A percentile compares a stretch with the other conserved stretches of the same genome.
Conservation (phyloP, 768 basidiomycete species). For the Scleroderma bovista region DNA sequence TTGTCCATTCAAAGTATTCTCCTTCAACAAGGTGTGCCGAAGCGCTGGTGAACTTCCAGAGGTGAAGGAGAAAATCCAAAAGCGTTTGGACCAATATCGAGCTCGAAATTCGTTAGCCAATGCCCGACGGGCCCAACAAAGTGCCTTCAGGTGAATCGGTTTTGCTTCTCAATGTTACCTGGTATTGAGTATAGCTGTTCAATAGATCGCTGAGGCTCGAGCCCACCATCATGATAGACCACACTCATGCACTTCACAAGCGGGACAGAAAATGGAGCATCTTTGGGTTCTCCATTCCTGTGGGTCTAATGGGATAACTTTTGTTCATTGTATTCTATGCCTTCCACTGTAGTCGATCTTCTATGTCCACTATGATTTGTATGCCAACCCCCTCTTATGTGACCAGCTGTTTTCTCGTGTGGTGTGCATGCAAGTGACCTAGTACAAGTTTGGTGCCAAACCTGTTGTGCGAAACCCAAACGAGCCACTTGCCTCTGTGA, state of each 20-base stretch:
- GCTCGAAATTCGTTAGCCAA: slow-evolving; percentile 13
- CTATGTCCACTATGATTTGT: background rate
- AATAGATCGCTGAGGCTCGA: slow-evolving; percentile 21
- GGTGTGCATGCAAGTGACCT: background rate
- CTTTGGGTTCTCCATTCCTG: slow-evolving; percentile 13
- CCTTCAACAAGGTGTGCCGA: slow-evolving; percentile 17
- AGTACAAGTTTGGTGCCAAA: background rate
- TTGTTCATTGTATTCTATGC: background rate
- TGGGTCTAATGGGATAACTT: slow-evolving; percentile 16
- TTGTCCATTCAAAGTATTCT: background rate
- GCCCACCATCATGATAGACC: slow-evolving; percentile 23
- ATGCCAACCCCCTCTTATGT: background rate
- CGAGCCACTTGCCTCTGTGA: slow-evolving; percentile 4
- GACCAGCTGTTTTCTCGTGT: background rate
- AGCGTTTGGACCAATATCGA: slow-evolving; percentile 21
- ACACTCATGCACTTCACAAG: slow-evolving; percentile 1
- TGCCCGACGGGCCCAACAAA: slow-evolving; percentile 15
- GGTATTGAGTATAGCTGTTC: slow-evolving; percentile 2
- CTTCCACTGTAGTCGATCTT: background rate
- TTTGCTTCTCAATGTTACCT: background rate
- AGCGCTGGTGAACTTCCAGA: slow-evolving; percentile 31
- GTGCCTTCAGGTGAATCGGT: slow-evolving; percentile 16
- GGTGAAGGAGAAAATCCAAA: slow-evolving; percentile 23
- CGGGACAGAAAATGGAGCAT: slow-evolving; percentile 4
- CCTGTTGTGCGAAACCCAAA: background rate